phyloP scores from a whole-genome alignment of 139 green algal species.

The Chlorella sorokiniana region DNA sequence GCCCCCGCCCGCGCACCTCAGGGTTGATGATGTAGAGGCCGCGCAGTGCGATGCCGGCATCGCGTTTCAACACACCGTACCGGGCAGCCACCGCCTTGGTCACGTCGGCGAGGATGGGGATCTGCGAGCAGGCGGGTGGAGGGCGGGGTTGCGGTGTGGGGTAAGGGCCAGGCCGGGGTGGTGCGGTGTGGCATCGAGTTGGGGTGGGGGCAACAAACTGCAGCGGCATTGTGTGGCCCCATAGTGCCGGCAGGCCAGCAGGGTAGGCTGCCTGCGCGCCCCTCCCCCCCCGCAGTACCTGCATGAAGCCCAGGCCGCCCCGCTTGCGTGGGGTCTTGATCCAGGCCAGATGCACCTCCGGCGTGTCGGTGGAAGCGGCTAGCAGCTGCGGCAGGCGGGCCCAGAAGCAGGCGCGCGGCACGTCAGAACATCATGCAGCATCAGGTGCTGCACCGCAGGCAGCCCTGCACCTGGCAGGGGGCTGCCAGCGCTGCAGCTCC shows the following conservation, averaged over 20 bases:
- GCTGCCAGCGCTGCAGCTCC: not conserved
- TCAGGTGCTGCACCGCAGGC: too few relatives aligned
- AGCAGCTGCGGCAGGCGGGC: slow-evolving; percentile 54
- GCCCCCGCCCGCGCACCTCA: slow-evolving; percentile 10
- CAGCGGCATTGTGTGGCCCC: not conserved
- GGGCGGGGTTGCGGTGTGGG: too few relatives aligned
- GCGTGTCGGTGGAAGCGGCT: slow-evolving; percentile 79
- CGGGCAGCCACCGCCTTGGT: slow-evolving; percentile 66
- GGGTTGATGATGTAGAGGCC: slow-evolving; percentile 93
- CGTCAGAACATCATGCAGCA: too few relatives aligned
- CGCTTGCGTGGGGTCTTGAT: slow-evolving; percentile 75
- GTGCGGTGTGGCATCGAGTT: too few relatives aligned
- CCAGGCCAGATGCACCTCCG: slow-evolving; percentile 86
- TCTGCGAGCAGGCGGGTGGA: too few relatives aligned
- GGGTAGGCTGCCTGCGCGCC: not conserved
- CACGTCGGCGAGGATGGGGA: too few relatives aligned
- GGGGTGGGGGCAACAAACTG: too few relatives aligned
- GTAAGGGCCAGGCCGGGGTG: too few relatives aligned
- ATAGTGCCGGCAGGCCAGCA: not conserved
- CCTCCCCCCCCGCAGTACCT: slow-evolving; percentile 12
- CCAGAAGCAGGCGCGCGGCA: too few relatives aligned
- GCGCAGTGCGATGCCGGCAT: slow-evolving; percentile 79
- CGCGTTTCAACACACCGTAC: slow-evolving; percentile 78
- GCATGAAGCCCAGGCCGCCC: slow-evolving; percentile 81
- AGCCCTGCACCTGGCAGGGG: not conserved